Percentiles rank a stretch among this genome's conserved stretches.
phyloP scores from a whole-genome alignment of 163 green algal species.

The Chloroidium sp. region DNA sequence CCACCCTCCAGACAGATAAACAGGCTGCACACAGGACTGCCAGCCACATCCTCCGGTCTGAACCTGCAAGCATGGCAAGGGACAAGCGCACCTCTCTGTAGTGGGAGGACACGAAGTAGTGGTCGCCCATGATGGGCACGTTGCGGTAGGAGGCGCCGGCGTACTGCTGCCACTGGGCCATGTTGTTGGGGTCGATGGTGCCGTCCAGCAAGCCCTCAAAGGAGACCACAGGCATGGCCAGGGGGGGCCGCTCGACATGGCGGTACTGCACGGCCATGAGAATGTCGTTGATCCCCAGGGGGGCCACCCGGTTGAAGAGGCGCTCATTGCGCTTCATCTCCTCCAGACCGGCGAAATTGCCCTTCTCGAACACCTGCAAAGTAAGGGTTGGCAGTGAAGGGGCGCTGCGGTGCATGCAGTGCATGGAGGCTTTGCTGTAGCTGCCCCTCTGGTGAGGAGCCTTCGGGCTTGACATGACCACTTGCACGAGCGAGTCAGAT shows the following conservation, averaged over 20 bases:
- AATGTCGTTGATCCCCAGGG: constrained; percentile 41
- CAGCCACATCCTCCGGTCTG: no score
- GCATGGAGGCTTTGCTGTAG: no score
- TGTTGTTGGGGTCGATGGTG: constrained; percentile 26
- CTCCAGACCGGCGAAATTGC: constrained; percentile 44
- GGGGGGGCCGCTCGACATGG: constrained; percentile 4
- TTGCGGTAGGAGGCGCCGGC: constrained; percentile 13
- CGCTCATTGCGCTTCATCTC: constrained; percentile 37
- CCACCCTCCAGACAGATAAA: no score
- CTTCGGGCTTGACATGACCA: no score
- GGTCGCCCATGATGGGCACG: constrained; percentile 24
- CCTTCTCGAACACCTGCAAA: constrained; percentile 34
- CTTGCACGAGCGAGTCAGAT: no score
- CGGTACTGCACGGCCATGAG: constrained; percentile 41
- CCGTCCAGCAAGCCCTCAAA: constrained; percentile 33
- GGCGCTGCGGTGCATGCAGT: no score
- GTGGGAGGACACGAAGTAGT: constrained; percentile 40
- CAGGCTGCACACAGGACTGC: no score
- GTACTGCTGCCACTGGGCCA: constrained; percentile 15
- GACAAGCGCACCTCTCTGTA: constrained; percentile 11
- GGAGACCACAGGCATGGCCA: constrained; percentile 18
- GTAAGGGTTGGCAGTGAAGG: no score
- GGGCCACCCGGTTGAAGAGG: constrained; percentile 38
- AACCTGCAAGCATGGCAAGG: background rate
- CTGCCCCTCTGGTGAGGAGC: no score